Evolutionary conservation across 371 early-diverging fungal genomes (phyloP), one percentile per base, ranked within the genome.

Genomic region (Chytridium lagenaria): DNA sequence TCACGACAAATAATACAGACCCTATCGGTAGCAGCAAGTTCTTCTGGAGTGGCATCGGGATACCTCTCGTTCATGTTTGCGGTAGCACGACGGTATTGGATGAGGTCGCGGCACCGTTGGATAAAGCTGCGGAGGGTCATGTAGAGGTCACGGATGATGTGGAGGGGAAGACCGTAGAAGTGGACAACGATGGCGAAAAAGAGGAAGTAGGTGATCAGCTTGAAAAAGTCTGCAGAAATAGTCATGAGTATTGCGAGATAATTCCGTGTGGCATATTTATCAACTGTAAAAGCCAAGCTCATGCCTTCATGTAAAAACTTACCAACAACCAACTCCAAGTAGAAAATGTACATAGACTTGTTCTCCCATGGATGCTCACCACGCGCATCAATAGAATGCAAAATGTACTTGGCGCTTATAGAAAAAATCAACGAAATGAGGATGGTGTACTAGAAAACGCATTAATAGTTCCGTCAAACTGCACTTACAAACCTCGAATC

Each of bases 1-100:
- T 98, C 98, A 67, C 98, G 84, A 69, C 98, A 98, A 61, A 98
- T 96, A 70, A 98, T 97, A 78, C 98, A 98, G 0, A 93, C 92
- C 3, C 91, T 88, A 76, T 97, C 98, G 23, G 88, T 92, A 69
- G 91, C 84, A 1, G 83, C 81, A 10, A 98, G 85, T 59, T 98
- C 98, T 30, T 88, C 92, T 3, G 81, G 87, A 1, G 95, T 92
- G 1, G 96, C 95, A 68, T 92, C 88, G 16, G 96, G 95, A 80
- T 98, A 98, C 15, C 95, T 88, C 72, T 92, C 88, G 69, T 98
- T 91, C 97, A 98, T 97, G 78, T 96, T 95, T 23, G 90, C 89
- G 16, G 96, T 96, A 0, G 98, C 98, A 50, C 92, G 90, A 22
- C 94, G 89, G 81, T 96, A 97, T 64, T 95, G 92, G 39, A 95